Percentiles rank a stretch among this genome's conserved stretches.
These are phyloP conservation scores for Cotoneaster glaucophyllus DNA, from an alignment of 306 rosid genomes.

Conservation along the genomic window DNA sequence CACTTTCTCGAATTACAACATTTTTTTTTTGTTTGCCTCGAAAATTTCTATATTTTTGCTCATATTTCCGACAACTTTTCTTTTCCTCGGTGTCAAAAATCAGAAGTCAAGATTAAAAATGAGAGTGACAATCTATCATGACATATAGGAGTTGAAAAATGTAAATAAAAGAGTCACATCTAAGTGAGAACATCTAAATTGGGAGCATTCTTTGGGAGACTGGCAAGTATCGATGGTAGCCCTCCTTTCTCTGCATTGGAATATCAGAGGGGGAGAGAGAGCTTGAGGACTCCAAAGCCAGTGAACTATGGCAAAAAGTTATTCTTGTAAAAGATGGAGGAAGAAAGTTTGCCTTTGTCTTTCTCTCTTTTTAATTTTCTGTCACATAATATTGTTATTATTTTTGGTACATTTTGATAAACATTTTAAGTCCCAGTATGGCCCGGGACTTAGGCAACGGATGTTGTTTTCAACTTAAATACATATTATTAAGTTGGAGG, in stretches of 20 bases:
- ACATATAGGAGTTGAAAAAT: not conserved
- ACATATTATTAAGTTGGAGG: not conserved
- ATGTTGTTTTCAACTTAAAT: no score
- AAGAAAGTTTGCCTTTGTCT: not conserved
- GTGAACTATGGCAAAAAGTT: not conserved
- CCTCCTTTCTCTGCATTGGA: not conserved
- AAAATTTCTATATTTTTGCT: no score
- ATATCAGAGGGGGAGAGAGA: not conserved
- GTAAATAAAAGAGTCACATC: not conserved
- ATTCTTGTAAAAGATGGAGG: not conserved
- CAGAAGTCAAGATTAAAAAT: not conserved
- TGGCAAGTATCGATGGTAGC: not conserved
- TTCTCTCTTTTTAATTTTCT: not conserved
- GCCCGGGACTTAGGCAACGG: not conserved
- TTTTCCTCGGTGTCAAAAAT: not conserved
- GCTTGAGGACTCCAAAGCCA: not conserved
- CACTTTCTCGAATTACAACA: no score
- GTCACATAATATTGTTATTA: not conserved
- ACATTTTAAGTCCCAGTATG: not conserved
- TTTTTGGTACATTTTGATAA: not conserved
- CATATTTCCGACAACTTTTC: no score
- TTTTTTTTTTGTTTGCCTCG: rapidly evolving
- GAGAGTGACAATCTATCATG: not conserved
- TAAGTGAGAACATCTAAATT: not conserved
- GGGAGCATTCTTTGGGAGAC: not conserved